Conservation (phyloP, 768 basidiomycete species). For the Kwoniella europaea region DNA sequence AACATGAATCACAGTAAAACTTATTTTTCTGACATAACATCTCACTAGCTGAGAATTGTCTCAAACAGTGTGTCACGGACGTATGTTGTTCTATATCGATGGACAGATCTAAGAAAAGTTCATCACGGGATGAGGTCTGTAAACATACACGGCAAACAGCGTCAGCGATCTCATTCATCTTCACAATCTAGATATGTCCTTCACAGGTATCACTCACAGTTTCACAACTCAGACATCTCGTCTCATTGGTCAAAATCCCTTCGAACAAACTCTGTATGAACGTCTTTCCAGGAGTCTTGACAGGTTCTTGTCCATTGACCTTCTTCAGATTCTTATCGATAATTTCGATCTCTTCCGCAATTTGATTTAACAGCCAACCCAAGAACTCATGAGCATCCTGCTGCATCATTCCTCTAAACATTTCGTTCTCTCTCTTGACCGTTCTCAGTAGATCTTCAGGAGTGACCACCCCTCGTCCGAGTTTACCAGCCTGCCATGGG, state of each 20-base stretch:
- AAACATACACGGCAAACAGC: not conserved
- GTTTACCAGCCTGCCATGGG: slow-evolving; percentile 53
- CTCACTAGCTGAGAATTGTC: slow-evolving; percentile 95
- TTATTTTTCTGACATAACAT: slow-evolving; percentile 99
- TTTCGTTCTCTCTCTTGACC: slow-evolving; percentile 87
- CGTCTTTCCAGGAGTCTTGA: slow-evolving; percentile 61
- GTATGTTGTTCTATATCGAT: slow-evolving; percentile 99
- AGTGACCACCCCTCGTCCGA: slow-evolving; percentile 72
- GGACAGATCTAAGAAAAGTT: slow-evolving; percentile 93
- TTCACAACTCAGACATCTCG: slow-evolving; percentile 95
- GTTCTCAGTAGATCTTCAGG: slow-evolving; percentile 93
- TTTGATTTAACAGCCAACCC: slow-evolving; percentile 87
- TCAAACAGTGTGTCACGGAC: slow-evolving; percentile 90
- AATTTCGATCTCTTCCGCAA: slow-evolving; percentile 89
- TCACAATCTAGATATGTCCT: not conserved
- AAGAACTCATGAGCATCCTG: slow-evolving; percentile 99
- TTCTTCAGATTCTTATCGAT: slow-evolving; percentile 47
- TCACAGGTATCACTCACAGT: slow-evolving; percentile 66
- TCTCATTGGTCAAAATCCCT: slow-evolving; percentile 93
- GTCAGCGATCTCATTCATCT: slow-evolving; percentile 7
- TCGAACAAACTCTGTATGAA: slow-evolving; percentile 92
- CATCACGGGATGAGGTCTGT: slow-evolving; percentile 88
- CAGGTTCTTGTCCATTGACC: slow-evolving; percentile 18
- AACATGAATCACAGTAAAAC: slow-evolving; percentile 97
- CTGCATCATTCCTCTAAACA: slow-evolving; percentile 88